phyloP scores from a whole-genome alignment of 108 stramenopile genomes.

The Cyclotella baltica region DNA sequence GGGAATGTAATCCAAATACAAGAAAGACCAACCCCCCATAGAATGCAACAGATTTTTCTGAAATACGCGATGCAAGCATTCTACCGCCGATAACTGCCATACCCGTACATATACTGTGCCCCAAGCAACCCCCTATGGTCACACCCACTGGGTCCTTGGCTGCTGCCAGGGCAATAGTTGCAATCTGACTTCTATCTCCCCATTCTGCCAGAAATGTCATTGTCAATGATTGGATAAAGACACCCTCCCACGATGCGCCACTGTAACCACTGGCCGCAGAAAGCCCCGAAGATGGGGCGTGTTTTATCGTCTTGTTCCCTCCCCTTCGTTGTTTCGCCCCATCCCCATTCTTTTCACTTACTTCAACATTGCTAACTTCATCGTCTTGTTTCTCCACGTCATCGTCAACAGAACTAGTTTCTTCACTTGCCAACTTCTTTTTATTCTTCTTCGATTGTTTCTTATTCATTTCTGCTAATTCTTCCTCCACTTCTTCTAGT shows the following conservation, averaged over 20 bases:
- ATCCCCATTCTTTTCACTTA: constrained; percentile 29
- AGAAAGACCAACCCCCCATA: constrained; percentile 94
- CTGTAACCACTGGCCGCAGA: constrained; percentile 48
- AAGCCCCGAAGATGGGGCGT: constrained; percentile 43
- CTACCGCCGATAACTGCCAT: constrained; percentile 98
- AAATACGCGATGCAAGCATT: constrained; percentile 96
- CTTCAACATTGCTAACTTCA: constrained; percentile 36
- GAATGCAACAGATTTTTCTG: constrained; percentile 92
- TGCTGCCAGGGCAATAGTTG: constrained; percentile 98
- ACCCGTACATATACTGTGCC: constrained; percentile 98
- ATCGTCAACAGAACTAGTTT: constrained; percentile 15
- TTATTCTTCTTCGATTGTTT: constrained; percentile 65
- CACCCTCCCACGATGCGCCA: constrained; percentile 54
- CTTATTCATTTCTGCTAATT: constrained; percentile 70
- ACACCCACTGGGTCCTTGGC: constrained; percentile 97
- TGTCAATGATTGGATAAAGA: constrained; percentile 91
- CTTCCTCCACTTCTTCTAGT: constrained; percentile 98
- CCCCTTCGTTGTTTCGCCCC: constrained; percentile 39
- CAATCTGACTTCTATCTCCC: constrained; percentile 99
- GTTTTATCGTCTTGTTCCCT: constrained; percentile 30
- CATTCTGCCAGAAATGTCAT: constrained; percentile 99
- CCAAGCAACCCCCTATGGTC: constrained; percentile 94
- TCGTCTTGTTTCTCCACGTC: constrained; percentile 36
- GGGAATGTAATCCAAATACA: constrained; percentile 92
- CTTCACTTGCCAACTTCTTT: constrained; percentile 20